Base-by-base conservation (phyloP, 2,329 filamentous ascomycete species). In the Pochonia chlamydosporia region DNA sequence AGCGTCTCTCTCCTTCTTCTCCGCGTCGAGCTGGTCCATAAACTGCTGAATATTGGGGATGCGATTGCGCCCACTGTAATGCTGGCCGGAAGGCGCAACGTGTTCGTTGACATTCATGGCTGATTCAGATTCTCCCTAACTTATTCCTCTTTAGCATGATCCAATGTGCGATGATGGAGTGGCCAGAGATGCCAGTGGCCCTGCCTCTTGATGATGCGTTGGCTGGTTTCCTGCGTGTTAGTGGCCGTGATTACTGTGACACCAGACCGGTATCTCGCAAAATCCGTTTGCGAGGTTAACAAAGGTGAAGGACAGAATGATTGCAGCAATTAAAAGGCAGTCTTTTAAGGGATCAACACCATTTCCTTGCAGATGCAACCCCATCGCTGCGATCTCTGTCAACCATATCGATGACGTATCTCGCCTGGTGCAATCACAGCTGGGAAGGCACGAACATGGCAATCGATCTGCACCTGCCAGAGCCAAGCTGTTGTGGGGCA, bases 11-110 rank as follows among this genome's bases (percentile, higher is more conserved):
- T 84, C 71, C 57, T 78, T 82, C 71, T 96, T 96, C 56, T 95
- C 83, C 45, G 69, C 73, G 64, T 96, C 91, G 30, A 96, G 75
- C 53, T 79, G 79, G 45, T 87, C 78, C 55, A 96, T 77, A 55
- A 96, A 95, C 64, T 92, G 80, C 61, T 85, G 83, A 55, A 96
- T 86, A 47, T 89, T 96, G 6, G 92, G 92, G 45, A 97, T 82
- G 21, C 87, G 87, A 64, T 96, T 95, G 49, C 67, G 68, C 44
- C 85, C 89, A 25, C 87, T 92, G 73, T 95, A 96, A 63, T 90
- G 85, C 59, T 87, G 82, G 18, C 71, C 74, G 52, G 68, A 60
- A 28, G 75, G 74, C 54, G 67, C 62, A 3, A 65, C 57, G 41
- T 68, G 65, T 30, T 74, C 65, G 24, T 73, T 51, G 40, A 59